Evolutionary conservation across 164 flowering plant species (phyloP), one percentile per base, ranked within the genome.

Genomic region (Malania oleifera): DNA sequence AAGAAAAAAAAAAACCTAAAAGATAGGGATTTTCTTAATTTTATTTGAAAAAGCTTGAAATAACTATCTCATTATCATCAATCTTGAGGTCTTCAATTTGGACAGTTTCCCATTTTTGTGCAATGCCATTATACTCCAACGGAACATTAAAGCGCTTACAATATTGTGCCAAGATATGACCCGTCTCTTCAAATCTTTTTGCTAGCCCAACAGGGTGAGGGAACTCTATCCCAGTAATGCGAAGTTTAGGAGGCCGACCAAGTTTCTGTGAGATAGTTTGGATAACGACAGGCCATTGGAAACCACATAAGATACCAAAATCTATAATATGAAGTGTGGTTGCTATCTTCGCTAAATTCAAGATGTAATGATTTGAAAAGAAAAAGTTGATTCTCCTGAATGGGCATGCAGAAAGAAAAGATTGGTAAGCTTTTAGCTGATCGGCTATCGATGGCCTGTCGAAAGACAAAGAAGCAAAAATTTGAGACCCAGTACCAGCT

Each of bases 251-350:
- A 55, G 76, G 71, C 14, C 78, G 74, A 20, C 66, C 76, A 12
- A 57, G 28, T 45, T 59, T 25, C 22, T 11, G 12, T 4, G 77
- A 51, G 37, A 77, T 70, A n/a, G 39, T 28, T 9, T 74, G 69
- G 44, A 77, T 73, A 19, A 77, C 62, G 40, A 63, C 45, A 9
- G 80, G 80, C 80, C 80, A 77, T 39, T 70, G 80, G 61, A 68
- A 76, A 20, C 80, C 77, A 34, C 65, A 68, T 1, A 41, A 14
- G 51, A 73, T 65, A 27, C 80, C 77, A 40, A 76, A 76, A 57
- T 76, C 77, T 9, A 76, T 62, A 26, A 77, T 71, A 18, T 77
- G 81, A 37, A 77, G 75, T 5, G 50, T 48, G 20, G 52, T 44
- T 34, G 73, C 67, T 0, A 61, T 68, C 57, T 63, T 61, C 24